Evolutionary conservation across 305 asterid genomes (phyloP).

Genomic region (Ruellia speciosa): DNA sequence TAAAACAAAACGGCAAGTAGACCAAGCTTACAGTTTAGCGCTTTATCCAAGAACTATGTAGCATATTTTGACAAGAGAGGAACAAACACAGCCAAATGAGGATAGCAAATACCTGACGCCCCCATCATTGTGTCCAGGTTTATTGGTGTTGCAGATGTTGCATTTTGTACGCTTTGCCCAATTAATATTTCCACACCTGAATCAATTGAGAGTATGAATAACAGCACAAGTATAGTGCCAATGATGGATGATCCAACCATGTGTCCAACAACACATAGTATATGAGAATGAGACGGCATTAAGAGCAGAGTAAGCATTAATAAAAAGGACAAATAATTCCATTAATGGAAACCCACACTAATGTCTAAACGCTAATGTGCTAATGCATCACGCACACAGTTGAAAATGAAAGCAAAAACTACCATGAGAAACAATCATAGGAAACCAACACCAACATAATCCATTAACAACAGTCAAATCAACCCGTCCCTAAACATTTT

Average conservation of each 20-base stretch:
- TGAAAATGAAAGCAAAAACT: too few species aligned
- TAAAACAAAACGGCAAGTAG: slow-evolving; percentile 23
- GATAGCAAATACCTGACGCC: slow-evolving; percentile 64
- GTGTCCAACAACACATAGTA: background rate
- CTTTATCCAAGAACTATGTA: slow-evolving; percentile 1
- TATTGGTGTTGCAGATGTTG: slow-evolving; percentile 96
- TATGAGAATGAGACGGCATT: too few species aligned
- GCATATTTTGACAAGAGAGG: slow-evolving; percentile 3
- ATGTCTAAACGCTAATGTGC: too few species aligned
- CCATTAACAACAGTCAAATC: too few species aligned
- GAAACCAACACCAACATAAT: too few species aligned
- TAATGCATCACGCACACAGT: too few species aligned
- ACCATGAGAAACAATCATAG: too few species aligned
- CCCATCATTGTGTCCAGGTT: slow-evolving; percentile 88
- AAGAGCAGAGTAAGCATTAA: too few species aligned
- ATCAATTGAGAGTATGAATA: background rate
- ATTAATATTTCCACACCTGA: slow-evolving; percentile 92
- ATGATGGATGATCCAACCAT: background rate
- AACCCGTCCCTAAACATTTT: too few species aligned
- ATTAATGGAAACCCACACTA: too few species aligned
- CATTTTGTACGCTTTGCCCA: slow-evolving; percentile 97
- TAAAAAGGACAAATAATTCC: too few species aligned
- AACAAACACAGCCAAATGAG: background rate
- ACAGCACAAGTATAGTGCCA: background rate
- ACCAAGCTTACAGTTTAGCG: slow-evolving; percentile 15